A percentile compares a stretch with the other conserved stretches of the same genome.
Conservation (phyloP, 495 filamentous ascomycete species). For the Talaromyces ruber region DNA sequence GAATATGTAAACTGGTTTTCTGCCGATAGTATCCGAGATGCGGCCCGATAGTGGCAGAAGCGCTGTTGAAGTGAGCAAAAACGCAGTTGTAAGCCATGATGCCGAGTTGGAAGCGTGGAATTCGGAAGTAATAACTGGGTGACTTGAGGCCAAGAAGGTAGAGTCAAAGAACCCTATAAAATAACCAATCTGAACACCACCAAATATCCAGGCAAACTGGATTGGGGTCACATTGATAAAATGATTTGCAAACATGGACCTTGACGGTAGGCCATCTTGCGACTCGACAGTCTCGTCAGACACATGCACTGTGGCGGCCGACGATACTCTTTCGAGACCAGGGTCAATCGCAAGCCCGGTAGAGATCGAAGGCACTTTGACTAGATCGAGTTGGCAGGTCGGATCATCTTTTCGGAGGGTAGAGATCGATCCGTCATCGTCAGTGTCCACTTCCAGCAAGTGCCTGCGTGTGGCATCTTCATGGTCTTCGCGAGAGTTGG, state of each 20-base stretch:
- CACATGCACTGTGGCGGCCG: constrained; percentile 9
- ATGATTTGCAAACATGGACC: constrained; percentile 19
- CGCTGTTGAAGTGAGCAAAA: constrained; percentile 65
- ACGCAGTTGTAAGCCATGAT: constrained; percentile 75
- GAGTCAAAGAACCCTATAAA: constrained; percentile 59
- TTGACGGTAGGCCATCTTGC: constrained; percentile 10
- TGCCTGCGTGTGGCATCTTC: not conserved
- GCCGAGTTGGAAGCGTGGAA: constrained; percentile 67
- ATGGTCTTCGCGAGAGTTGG: not conserved
- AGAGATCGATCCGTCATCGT: not conserved
- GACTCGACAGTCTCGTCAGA: constrained; percentile 6
- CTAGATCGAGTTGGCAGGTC: constrained; percentile 10
- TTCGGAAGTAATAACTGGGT: constrained; percentile 74
- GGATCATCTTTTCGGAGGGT: constrained; percentile 11
- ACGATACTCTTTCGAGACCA: constrained; percentile 17
- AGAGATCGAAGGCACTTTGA: constrained; percentile 22
- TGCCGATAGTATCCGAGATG: constrained; percentile 62
- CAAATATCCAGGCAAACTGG: constrained; percentile 47
- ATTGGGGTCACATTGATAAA: constrained; percentile 37
- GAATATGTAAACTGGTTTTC: constrained; percentile 61
- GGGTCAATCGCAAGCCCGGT: constrained; percentile 25
- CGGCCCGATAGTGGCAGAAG: constrained; percentile 68
- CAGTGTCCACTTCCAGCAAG: not conserved
- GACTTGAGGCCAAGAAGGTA: constrained; percentile 73
- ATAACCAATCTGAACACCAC: constrained; percentile 37